Base-by-base conservation (phyloP, 441 rosid species). In the Corymbia calophylla region DNA sequence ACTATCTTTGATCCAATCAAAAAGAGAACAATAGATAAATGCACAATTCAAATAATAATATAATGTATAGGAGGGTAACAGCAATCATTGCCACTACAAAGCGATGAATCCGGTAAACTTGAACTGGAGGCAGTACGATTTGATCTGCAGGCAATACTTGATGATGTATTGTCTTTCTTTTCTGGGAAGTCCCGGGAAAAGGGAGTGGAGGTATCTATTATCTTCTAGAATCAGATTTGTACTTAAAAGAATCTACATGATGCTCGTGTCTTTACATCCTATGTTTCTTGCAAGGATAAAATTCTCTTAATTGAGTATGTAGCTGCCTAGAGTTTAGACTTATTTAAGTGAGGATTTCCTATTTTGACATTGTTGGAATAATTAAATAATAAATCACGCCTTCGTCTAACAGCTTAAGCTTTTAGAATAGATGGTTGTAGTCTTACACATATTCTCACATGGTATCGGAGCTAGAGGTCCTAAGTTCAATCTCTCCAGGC, bases 101-200 rank as follows among this genome's bases (percentile, higher is more conserved):
- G 99, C 99, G 39, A 97, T 19, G 99, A 97, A 93, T 95, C 99
- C 56, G 99, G 99, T 80, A 96, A 97, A 89, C 96, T 95, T 90
- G 99, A 97, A 94, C 98, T 97, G 80, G 99, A 96, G 91, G 96
- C 94, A 70, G 96, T 95, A 91, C 95, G 91, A 88, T 97, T 97
- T 89, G 96, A 97, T 93, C 92, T 95, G 91, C 93, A 96, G 88
- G 95, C 95, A 86, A 92, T 95, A 89, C 88, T 97, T 89, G 98
- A 97, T 87, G 99, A 97, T 88, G 99, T 97, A 13, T 88, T 97
- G 90, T 96, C 98, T 25, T 98, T 97, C 90, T 97, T 97, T 92
- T 95, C 99, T 87, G 96, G 95, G 70, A 96, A 97, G 92, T 94
- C 99, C 88, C 98, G 93, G 87, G 96, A 92, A 87, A 97, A 96